Conservation (phyloP, 2,329 filamentous ascomycete genomes). For the Elsinoe batatas region DNA sequence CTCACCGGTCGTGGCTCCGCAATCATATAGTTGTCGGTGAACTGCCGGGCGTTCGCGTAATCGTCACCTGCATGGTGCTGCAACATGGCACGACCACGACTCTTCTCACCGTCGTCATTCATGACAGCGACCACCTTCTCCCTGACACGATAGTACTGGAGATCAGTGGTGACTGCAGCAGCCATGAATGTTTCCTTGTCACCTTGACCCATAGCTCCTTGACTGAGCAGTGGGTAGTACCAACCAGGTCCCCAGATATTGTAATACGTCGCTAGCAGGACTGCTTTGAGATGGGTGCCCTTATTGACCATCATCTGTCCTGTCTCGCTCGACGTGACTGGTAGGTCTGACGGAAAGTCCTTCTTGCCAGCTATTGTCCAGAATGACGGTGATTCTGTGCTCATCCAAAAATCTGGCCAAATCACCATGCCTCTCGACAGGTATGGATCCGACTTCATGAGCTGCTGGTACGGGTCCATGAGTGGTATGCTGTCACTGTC, state of each 20-base stretch:
- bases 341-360: slow-evolving; percentile 27
- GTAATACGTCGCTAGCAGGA: slow-evolving; percentile 42
- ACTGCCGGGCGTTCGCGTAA: background rate
- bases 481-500: slow-evolving; percentile 41
- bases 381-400: slow-evolving; percentile 31
- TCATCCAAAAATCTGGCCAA: slow-evolving; percentile 41
- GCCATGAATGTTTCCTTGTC: slow-evolving; percentile 44
- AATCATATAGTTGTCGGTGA: slow-evolving; percentile 8
- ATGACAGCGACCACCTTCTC: slow-evolving; percentile 17
- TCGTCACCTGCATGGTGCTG: slow-evolving; percentile 18
- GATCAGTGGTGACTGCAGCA: slow-evolving; percentile 32
- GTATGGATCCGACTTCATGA: slow-evolving; percentile 37
- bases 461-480: slow-evolving; percentile 28
- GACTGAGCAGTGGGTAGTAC: slow-evolving; percentile 38
- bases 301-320: slow-evolving; percentile 40
- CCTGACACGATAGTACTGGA: slow-evolving; percentile 34
- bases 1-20: slow-evolving; percentile 1
- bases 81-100: slow-evolving; percentile 18
- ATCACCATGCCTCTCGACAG: slow-evolving; percentile 32
- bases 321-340: slow-evolving; percentile 32
- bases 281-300: slow-evolving; percentile 30
- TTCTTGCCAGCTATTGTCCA: slow-evolving; percentile 29
- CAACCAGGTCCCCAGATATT: slow-evolving; percentile 38
- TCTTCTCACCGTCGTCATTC: slow-evolving; percentile 13
- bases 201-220: slow-evolving; percentile 40